A percentile compares a stretch with the other conserved stretches of the same genome.
Evolutionary conservation across 2,329 filamentous ascomycete genomes (phyloP).

Genomic region (Didymella exigua): DNA sequence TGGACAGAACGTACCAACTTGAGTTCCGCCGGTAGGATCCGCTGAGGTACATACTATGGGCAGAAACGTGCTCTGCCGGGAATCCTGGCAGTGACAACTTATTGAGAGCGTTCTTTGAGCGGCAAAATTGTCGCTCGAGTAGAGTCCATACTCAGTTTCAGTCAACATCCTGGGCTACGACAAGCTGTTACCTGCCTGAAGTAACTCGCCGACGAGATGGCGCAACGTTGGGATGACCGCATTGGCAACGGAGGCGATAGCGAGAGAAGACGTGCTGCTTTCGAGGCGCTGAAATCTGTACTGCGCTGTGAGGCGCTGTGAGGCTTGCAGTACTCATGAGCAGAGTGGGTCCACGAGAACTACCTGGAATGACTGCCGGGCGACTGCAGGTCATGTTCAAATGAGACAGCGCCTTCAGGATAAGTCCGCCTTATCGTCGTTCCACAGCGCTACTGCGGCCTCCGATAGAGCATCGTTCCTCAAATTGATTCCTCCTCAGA

Average conservation of each 20-base stretch:
- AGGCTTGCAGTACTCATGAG: slow-evolving; percentile 32
- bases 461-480: slow-evolving; percentile 36
- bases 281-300: slow-evolving; percentile 31
- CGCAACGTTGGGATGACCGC: not conserved
- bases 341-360: slow-evolving; percentile 22
- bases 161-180: not conserved
- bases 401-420: slow-evolving; percentile 28
- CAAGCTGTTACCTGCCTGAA: not conserved
- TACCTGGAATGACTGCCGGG: slow-evolving; percentile 26
- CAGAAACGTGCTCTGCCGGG: slow-evolving; percentile 32
- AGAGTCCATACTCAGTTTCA: not conserved
- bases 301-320: slow-evolving; percentile 46
- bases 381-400: slow-evolving; percentile 29
- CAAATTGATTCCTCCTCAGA: slow-evolving; percentile 23
- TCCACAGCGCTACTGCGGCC: slow-evolving; percentile 35
- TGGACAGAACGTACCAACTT: slow-evolving; percentile 22
- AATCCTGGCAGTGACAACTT: slow-evolving; percentile 20
- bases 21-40: slow-evolving; percentile 18
- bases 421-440: slow-evolving; percentile 47
- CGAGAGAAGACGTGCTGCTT: slow-evolving; percentile 2
- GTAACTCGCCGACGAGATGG: not conserved
- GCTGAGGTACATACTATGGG: slow-evolving; percentile 30
- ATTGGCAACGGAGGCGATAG: not conserved
- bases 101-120: slow-evolving; percentile 20
- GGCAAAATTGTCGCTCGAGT: not conserved